These are phyloP conservation scores for Penicilliopsis zonata DNA, from an alignment of 495 filamentous ascomycete genomes.

Conservation along the genomic window DNA sequence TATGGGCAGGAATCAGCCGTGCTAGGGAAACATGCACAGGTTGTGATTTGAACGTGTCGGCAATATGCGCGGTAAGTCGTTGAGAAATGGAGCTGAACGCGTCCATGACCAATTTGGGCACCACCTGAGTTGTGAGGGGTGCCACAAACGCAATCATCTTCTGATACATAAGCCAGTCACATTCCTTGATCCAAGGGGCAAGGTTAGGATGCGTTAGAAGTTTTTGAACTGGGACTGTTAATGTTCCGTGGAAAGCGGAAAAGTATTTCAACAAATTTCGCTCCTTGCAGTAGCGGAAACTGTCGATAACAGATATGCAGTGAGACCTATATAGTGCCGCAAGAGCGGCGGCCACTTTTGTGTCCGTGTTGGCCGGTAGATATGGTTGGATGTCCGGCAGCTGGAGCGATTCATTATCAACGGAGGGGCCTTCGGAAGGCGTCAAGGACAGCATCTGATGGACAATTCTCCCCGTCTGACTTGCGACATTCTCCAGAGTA, in stretches of 20 bases:
- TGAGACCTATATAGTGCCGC: slow-evolving; percentile 83
- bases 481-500: slow-evolving; percentile 30
- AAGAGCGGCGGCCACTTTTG: slow-evolving; percentile 69
- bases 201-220: slow-evolving; percentile 71
- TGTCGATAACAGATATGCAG: slow-evolving; percentile 88
- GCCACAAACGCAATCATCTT: slow-evolving; percentile 89
- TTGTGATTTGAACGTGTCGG: slow-evolving; percentile 62
- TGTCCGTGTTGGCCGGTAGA: slow-evolving; percentile 62
- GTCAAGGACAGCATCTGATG: slow-evolving; percentile 57
- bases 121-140: slow-evolving; percentile 73
- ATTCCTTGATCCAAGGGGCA: slow-evolving; percentile 87
- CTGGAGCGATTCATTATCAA: slow-evolving; percentile 54
- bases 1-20: slow-evolving; percentile 74
- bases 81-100: slow-evolving; percentile 77
- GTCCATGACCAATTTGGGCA: slow-evolving; percentile 71
- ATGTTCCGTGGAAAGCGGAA: slow-evolving; percentile 84
- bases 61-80: slow-evolving; percentile 63
- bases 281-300: slow-evolving; percentile 88
- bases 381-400: slow-evolving; percentile 70
- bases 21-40: slow-evolving; percentile 75
- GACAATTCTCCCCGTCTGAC: slow-evolving; percentile 42
- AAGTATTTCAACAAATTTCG: slow-evolving; percentile 93
- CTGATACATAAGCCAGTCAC: slow-evolving; percentile 89
- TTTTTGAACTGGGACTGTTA: slow-evolving; percentile 96
- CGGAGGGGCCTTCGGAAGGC: slow-evolving; percentile 33